Base-by-base conservation (phyloP, 345 rosid genomes). In the Viola odorata region DNA sequence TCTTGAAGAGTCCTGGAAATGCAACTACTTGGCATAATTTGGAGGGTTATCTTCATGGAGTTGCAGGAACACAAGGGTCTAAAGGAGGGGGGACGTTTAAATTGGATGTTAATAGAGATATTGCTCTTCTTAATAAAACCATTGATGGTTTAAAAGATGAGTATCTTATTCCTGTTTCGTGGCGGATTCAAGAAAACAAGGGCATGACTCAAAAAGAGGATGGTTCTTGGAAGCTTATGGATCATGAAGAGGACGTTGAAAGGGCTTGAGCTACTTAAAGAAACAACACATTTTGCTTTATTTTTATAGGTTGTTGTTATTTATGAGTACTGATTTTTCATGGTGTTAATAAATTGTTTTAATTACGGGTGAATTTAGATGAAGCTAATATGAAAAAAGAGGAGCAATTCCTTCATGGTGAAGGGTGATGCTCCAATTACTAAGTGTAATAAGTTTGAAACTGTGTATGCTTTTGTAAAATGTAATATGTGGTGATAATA, bases 181-280 rank as follows among this genome's bases (percentile, higher is more conserved):
- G 98, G 96, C 40, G 85, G 58, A 57, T 73, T 58, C 79, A 56
- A 7, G 71, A 64, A 73, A 86, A 88, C 23, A 88, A 83, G 66
- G 95, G 95, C 13, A 82, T 86, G 91, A 87, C 82, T 6, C 94
- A 86, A 55, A 82, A 73, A 55, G 65, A 41, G 0, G 91, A 91
- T 64, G 98, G 94, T 0, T 84, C 88, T 49, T 91, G 96, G 98
- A 78, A 73, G 67, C 71, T 86, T 70, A 69, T 81, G 79, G 98
- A 88, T 61, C 86, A 77, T 61, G 85, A 88, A 58, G 68, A 64
- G 5, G 86, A 84, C 53, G 78, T 50, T 42, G 50, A 47, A 23
- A 23, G 1, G 32, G 32, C 32, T 23, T 23, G 32, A 23, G 32
- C 32, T 23, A 23, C 32, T 23, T 23, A 2, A 23, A 23, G 32